Evolutionary conservation across 805 yeast genomes (phyloP).

Genomic region (Lachancea thermotolerans): DNA sequence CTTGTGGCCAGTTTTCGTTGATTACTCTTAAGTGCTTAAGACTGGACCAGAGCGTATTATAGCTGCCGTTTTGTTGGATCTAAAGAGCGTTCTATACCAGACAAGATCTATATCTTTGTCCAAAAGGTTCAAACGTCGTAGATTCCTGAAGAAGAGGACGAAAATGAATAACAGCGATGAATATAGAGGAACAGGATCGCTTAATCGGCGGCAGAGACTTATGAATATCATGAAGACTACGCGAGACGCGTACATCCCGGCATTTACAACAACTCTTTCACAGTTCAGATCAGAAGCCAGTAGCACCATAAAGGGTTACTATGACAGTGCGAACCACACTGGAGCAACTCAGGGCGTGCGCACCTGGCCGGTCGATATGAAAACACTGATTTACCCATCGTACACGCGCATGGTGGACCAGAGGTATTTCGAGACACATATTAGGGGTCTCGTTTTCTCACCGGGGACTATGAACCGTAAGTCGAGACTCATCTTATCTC

Average conservation of each 20-base stretch:
- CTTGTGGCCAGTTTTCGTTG: not conserved
- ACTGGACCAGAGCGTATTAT: not conserved
- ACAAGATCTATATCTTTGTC: slow-evolving; percentile 16
- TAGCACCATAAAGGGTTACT: slow-evolving; percentile 12
- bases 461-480: slow-evolving; percentile 69
- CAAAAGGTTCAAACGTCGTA: slow-evolving; percentile 15
- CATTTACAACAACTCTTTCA: slow-evolving; percentile 40
- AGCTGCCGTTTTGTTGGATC: slow-evolving; percentile 20
- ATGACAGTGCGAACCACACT: slow-evolving; percentile 4
- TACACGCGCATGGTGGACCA: slow-evolving; percentile 37
- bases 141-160: slow-evolving; percentile 8
- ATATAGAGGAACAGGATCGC: slow-evolving; percentile 1
- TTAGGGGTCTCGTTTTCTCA: slow-evolving; percentile 64
- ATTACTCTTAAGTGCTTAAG: not conserved
- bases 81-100: slow-evolving; percentile 10
- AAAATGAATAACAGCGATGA: slow-evolving; percentile 6
- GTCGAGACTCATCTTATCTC: slow-evolving; percentile 58
- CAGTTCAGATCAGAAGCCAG: slow-evolving; percentile 43
- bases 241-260: slow-evolving; percentile 51
- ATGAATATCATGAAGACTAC: slow-evolving; percentile 48
- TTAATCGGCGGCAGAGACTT: slow-evolving; percentile 39
- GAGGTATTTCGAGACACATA: slow-evolving; percentile 45
- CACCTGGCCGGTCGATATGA: slow-evolving; percentile 47
- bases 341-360: slow-evolving; percentile 5
- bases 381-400: slow-evolving; percentile 54